A percentile compares a stretch with the other conserved stretches of the same genome.
These are phyloP conservation scores for Plicaturopsis crispa DNA, from an alignment of 768 basidiomycete species.

Conservation along the genomic window DNA sequence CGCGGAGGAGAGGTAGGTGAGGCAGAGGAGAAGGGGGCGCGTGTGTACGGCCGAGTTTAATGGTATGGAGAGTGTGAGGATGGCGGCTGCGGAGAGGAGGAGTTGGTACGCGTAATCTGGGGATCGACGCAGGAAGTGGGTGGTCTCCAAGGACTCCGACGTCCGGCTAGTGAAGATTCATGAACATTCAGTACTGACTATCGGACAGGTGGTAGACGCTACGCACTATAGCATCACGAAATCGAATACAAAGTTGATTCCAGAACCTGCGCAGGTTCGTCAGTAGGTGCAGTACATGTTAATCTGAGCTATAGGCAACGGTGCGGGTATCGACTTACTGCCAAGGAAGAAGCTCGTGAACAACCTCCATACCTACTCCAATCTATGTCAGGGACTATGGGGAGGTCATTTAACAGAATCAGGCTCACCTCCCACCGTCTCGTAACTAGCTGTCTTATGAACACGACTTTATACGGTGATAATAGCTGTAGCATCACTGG, in stretches of 20 bases:
- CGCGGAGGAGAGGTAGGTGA: slow-evolving; percentile 62
- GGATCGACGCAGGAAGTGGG: slow-evolving; percentile 49
- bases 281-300: not conserved
- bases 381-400: not conserved
- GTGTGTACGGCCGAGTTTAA: slow-evolving; percentile 48
- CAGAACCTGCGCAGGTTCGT: slow-evolving; percentile 13
- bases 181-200: not conserved
- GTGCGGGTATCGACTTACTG: slow-evolving; percentile 17
- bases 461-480: slow-evolving; percentile 30
- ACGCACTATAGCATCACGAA: slow-evolving; percentile 36
- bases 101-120: slow-evolving; percentile 78
- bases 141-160: slow-evolving; percentile 55
- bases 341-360: slow-evolving; percentile 45
- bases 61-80: slow-evolving; percentile 57
- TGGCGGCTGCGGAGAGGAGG: slow-evolving; percentile 40
- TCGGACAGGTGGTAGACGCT: not conserved
- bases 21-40: slow-evolving; percentile 56
- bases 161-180: slow-evolving; percentile 42
- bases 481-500: slow-evolving; percentile 34
- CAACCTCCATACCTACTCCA: slow-evolving; percentile 35
- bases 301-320: too few species aligned
- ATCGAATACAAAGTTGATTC: slow-evolving; percentile 30
- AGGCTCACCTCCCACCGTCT: slow-evolving; percentile 28
- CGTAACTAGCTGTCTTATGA: slow-evolving; percentile 26
- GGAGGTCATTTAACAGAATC: not conserved